These are phyloP conservation scores for Rhododendron williamsianum DNA, from an alignment of 148 eudicot species.

Conservation along the genomic window DNA sequence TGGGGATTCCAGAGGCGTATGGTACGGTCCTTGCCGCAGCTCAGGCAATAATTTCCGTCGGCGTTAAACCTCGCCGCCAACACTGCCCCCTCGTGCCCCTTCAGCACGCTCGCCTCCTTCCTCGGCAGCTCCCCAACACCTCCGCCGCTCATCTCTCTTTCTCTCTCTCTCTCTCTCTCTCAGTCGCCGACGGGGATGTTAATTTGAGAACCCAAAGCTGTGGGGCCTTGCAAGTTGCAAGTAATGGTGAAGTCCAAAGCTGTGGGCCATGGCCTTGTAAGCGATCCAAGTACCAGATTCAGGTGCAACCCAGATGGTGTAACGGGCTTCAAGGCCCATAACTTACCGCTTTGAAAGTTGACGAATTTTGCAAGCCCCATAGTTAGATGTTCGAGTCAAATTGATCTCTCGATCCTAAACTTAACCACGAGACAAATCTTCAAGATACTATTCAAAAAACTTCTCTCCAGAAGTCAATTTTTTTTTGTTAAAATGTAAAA, in stretches of 20 bases:
- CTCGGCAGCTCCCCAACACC: conserved; percentile 34
- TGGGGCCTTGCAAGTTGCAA: background rate
- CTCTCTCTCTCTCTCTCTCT: background rate
- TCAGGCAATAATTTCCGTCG: conserved; percentile 77
- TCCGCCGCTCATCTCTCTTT: conserved; percentile 24
- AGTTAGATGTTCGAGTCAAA: too few relatives aligned
- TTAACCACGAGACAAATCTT: too few relatives aligned
- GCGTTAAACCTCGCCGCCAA: conserved; percentile 73
- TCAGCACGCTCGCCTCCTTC: conserved; percentile 55
- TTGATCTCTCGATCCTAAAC: background rate
- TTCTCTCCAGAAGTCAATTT: too few relatives aligned
- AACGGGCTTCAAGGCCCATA: background rate
- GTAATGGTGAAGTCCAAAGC: background rate
- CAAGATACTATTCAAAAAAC: too few relatives aligned
- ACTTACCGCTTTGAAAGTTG: background rate
- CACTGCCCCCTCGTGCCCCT: conserved; percentile 88
- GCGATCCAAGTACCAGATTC: background rate
- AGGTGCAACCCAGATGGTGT: background rate
- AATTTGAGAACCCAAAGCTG: background rate
- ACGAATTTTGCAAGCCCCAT: background rate
- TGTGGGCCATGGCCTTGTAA: background rate
- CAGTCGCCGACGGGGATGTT: background rate
- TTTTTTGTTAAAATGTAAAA: too few relatives aligned
- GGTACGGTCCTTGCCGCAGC: conserved; percentile 87
- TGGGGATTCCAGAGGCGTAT: conserved; percentile 98